phyloP scores from a whole-genome alignment of 2,329 filamentous ascomycete genomes.

The Zasmidium angulare region DNA sequence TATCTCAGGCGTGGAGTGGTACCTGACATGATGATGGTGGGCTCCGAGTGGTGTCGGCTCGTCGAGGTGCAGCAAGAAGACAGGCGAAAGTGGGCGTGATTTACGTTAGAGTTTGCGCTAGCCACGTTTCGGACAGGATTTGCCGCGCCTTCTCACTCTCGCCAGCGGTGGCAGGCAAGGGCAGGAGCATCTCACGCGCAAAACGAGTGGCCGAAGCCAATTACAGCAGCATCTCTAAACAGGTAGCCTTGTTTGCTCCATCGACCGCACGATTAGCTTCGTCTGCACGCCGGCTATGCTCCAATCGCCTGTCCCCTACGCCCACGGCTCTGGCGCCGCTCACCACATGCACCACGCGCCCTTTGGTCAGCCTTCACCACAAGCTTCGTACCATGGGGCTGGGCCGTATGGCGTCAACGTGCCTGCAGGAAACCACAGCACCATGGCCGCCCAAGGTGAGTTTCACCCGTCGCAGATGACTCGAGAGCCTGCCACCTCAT shows the following conservation, averaged over 20 bases:
- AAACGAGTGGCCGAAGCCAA: not conserved
- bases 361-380: not conserved
- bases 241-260: too few species aligned
- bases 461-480: not conserved
- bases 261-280: not conserved
- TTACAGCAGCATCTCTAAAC: not conserved
- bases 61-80: not conserved
- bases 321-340: not conserved
- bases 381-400: not conserved
- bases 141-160: not conserved
- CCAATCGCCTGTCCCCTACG: not conserved
- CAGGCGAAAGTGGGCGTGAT: not conserved
- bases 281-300: not conserved
- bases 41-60: not conserved
- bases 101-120: not conserved
- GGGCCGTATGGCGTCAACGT: not conserved
- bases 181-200: not conserved
- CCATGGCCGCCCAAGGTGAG: not conserved
- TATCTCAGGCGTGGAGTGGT: not conserved
- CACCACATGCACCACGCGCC: not conserved
- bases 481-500: not conserved
- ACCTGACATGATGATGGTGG: constrained; percentile 16
- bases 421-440: not conserved
- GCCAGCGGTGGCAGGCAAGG: not conserved
- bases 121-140: not conserved